Evolutionary conservation across 2,329 filamentous ascomycete species (phyloP), one percentile per base, ranked within the genome.

Genomic region (Shiraia sp.): DNA sequence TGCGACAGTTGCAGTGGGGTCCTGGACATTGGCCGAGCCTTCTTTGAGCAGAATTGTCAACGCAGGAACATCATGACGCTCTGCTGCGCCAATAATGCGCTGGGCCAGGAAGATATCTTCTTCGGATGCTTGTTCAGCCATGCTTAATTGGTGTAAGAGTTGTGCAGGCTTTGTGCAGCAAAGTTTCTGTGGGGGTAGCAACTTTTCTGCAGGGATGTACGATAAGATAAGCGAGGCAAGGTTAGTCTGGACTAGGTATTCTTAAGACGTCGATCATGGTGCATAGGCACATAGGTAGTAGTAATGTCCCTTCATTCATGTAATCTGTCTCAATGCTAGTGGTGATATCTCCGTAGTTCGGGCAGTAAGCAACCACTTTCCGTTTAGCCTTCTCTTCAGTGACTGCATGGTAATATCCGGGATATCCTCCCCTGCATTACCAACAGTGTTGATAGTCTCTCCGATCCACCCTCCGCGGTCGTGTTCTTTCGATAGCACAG

Each of bases 21-120:
- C 64, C 41, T 66, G 63, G 10, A 68, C 65, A 36, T 68, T 69
- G 30, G 66, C 66, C 12, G 65, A 67, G 40, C 63, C 65, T 32
- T 64, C 57, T 31, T 66, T 65, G 34, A 69, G 62, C 19, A 68
- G 44, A n/a, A 67, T 42, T 27, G 59, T 63, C 26, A 69, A 45
- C 12, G 63, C 63, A 10, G 56, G 42, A 13, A 66, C 41, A 47
- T 69, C 65, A 36, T 69, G 66, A 15, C 63, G 59, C 42, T 66
- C 60, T 14, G 66, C 61, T 10, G 66, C 61, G 6, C 61, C 63
- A 14, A 69, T 67, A 40, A 69, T 66, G 36, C 64, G 62, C 50
- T 68, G 65, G 2, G 66, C 65, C 12, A 67, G 58, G 24, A 68
- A 59, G 24, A 69, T 52, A 25, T 68, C 65, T 39, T 65, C 57